Evolutionary conservation across 1,139 yeast species (phyloP), one percentile per base, ranked within the genome.

Genomic region (Zygosaccharomyces sapae): DNA sequence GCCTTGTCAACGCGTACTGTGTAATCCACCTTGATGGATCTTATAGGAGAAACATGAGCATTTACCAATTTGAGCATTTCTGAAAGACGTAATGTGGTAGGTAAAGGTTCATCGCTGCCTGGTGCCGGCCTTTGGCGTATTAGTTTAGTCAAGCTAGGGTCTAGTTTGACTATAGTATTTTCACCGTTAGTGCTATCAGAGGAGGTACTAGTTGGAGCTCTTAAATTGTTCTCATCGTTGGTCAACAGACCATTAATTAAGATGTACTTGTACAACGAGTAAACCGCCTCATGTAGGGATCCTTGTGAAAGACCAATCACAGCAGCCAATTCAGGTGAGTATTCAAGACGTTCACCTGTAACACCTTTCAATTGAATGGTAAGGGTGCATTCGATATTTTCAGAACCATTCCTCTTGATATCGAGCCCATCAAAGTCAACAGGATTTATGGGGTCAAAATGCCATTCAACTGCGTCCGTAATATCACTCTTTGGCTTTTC

Each of bases 371-470:
- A 82, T 67, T 90, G 87, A 52, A 92, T 74, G 7, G 90, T 86
- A 48, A 92, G 82, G 51, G 80, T 81, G 44, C 87, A 79, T 37
- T 77, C 73, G 44, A 89, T 73, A 54, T 86, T 85, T 48, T 73
- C 74, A 27, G 72, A 70, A 2, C 98, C 97, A 24, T 76, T 73
- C 61, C 98, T 79, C 60, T 85, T 85, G 46, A 92, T 78, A 63
- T 90, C 97, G 52, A 92, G 70, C 1, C 95, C 97, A 66, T 94
- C 97, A 62, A 92, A 89, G 48, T 79, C 83, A 0, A 74, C 74
- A 4, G 70, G 69, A 33, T 69, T 66, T 38, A 70, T 70, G 36
- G 77, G 75, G 53, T 71, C 74, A 41, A 79, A 83, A 60, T 80
- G 87, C 89, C 89, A 83, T 61, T 83, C 89, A 30, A 83, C 76